These are phyloP conservation scores for Monosporascus sp. DNA, from an alignment of 2,329 filamentous ascomycete species.

Conservation along the genomic window DNA sequence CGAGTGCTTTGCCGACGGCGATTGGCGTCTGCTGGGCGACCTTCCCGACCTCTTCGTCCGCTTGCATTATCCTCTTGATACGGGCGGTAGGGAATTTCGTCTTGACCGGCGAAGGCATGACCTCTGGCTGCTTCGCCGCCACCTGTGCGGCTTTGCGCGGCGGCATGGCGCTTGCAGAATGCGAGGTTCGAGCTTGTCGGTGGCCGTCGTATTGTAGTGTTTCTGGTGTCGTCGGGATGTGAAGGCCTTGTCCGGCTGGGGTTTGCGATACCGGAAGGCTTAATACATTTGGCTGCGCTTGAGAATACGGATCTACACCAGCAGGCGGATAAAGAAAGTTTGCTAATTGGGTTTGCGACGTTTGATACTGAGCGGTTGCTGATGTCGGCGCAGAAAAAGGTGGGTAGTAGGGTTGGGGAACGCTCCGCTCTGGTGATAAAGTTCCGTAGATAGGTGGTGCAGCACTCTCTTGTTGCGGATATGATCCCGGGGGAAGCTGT, in stretches of 20 bases:
- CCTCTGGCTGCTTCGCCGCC: constrained; percentile 31
- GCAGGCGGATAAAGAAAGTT: not conserved
- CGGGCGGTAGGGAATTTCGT: constrained; percentile 96
- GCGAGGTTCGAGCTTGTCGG: constrained; percentile 12
- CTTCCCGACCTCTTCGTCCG: constrained; percentile 96
- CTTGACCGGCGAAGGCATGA: constrained; percentile 68
- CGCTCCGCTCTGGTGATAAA: constrained; percentile 6
- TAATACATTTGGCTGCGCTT: not conserved
- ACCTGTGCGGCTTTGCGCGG: constrained; percentile 33
- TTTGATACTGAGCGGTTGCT: constrained; percentile 9
- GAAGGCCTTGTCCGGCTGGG: not conserved
- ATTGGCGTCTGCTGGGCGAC: constrained; percentile 97
- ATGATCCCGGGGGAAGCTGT: constrained; percentile 12
- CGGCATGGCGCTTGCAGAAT: constrained; percentile 29
- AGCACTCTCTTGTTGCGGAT: constrained; percentile 5
- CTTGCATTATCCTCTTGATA: constrained; percentile 99
- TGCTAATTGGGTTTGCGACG: constrained; percentile 6
- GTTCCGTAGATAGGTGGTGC: not conserved
- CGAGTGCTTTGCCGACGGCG: constrained; percentile 89
- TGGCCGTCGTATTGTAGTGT: constrained; percentile 19
- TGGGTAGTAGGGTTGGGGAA: constrained; percentile 18
- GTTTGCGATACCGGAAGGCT: constrained; percentile 7
- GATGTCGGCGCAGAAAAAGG: constrained; percentile 17
- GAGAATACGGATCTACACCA: not conserved
- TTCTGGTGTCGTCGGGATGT: not conserved